Base-by-base conservation (phyloP, 2,329 filamentous ascomycete genomes). In the Parascedosporium putredinis region DNA sequence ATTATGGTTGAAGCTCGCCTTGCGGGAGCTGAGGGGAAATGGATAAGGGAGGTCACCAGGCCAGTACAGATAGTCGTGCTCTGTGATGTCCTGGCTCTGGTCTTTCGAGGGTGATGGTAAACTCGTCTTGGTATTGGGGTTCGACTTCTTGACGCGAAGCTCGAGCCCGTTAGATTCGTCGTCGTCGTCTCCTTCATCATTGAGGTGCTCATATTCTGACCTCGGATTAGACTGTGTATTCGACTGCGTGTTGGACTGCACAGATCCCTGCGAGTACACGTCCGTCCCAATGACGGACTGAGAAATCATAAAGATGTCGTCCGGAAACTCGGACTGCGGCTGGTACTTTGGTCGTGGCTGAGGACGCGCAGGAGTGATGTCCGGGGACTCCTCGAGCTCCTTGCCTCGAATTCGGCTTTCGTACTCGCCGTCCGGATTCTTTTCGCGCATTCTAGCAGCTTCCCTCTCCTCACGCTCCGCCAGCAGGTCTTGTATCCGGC, bases 31-130 rank as follows among this genome's bases (percentile, higher is more conserved):
- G 52, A 77, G 70, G 0, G 78, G 73, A 50, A 79, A 82, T 0
- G 69, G 61, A 53, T 76, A 83, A 57, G 83, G 80, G 1, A 67
- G 72, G 42, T 81, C 78, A 12, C 76, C 70, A 5, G 79, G 22
- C 33, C 43, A 40, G 43, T 43, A 43, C 14, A 50, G 40, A 31
- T 50, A 50, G 29, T 50, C 47, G 20, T 29, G 34, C 31, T 45
- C 23, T 43, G 49, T 23, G 24, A 44, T 14, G 44, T 45, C 18
- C 38, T 47, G 40, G 48, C 49, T 34, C 50, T 51, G 8, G 22
- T 49, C 27, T 62, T 64, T 2, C 57, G 53, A 1, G 60, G 60
- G 27, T 50, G 5, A 52, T 51, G 5, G 57, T 33, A n/a, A 53
- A 47, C 2, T 51, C 23, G 5, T 50, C 8, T 23, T 25, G 14